These are phyloP conservation scores for Gilbertella persicaria DNA, from an alignment of 371 early-diverging fungal genomes.

Conservation along the genomic window DNA sequence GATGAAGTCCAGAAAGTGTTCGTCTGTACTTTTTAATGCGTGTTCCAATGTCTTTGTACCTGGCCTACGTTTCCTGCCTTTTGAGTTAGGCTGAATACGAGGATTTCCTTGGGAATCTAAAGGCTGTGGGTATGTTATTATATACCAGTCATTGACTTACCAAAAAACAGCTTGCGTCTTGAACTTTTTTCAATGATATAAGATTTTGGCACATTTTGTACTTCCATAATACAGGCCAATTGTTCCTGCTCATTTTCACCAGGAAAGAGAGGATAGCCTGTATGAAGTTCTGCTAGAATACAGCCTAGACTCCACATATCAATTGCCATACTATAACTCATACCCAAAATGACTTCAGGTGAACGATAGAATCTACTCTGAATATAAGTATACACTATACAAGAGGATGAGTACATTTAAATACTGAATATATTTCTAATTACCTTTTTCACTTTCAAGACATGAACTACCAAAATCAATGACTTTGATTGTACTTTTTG, in stretches of 20 bases:
- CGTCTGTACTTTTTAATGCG: constrained; percentile 70
- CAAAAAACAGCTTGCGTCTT: constrained; percentile 85
- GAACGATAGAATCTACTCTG: constrained; percentile 96
- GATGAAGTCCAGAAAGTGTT: constrained; percentile 83
- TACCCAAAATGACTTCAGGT: constrained; percentile 95
- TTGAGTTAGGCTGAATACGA: constrained; percentile 74
- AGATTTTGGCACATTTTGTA: constrained; percentile 76
- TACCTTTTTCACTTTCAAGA: constrained; percentile 63
- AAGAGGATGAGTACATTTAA: neutral
- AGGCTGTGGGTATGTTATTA: constrained; percentile 18
- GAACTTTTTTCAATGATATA: constrained; percentile 75
- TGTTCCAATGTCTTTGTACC: constrained; percentile 71
- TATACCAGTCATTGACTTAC: constrained; percentile 54
- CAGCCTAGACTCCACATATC: constrained; percentile 99
- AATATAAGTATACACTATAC: constrained; percentile 87
- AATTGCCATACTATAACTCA: constrained; percentile 80
- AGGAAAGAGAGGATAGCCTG: constrained; percentile 91
- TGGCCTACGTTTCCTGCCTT: constrained; percentile 85
- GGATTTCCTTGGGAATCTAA: constrained; percentile 68
- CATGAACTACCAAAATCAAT: constrained; percentile 94
- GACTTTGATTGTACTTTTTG: constrained; percentile 74
- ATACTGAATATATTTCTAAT: neutral
- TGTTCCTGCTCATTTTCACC: constrained; percentile 96
- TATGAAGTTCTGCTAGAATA: constrained; percentile 92
- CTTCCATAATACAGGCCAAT: constrained; percentile 89